Base-by-base conservation (phyloP, 2,329 filamentous ascomycete species). In the Madurella fahalii region DNA sequence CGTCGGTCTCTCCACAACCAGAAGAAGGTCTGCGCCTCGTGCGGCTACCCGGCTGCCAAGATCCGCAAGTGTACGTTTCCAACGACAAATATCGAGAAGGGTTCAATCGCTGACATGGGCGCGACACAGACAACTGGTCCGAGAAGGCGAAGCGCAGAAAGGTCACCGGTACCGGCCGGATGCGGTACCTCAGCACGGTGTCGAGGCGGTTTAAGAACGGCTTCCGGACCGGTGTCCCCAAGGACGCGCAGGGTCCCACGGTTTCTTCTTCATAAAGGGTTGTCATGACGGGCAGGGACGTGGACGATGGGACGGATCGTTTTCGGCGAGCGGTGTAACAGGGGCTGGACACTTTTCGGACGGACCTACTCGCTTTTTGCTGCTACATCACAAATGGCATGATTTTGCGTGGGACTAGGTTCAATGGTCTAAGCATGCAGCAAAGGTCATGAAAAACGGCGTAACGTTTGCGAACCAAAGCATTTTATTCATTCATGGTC, bases 131-230 rank as follows among this genome's bases (percentile, higher is more conserved):
- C 87, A 96, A 99, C 89, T 99, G 94, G 94, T 85, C 89, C 77
- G 93, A 97, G 86, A 99, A 99, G 89, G 93, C 92, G 71, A 97
- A 97, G 90, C 85, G 94, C 78, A 95, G 94, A 88, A 97, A 96
- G 92, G 96, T 93, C 73, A 93, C 89, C 75, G 94, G 94, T 71
- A 93, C 90, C 73, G 94, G 94, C 77, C 90, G 94, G 78, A 94
- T 92, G 87, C 86, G 90, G 74, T 90, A 92, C 81, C 84, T 99
- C 75, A 95, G 95, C 84, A 84, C 83, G 71, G 86, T 99, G 74
- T 82, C 91, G 74, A 87, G 94, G 77, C 85, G 85, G 80, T 96
- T 96, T 86, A 90, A 87, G 83, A 99, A 99, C 81, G 92, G 91
- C 70, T 99, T 99, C 90, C 93, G 89, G 82, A 84, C 79, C 67